Base-by-base conservation (phyloP, 768 basidiomycete species). In the Chalciporus chontae region DNA sequence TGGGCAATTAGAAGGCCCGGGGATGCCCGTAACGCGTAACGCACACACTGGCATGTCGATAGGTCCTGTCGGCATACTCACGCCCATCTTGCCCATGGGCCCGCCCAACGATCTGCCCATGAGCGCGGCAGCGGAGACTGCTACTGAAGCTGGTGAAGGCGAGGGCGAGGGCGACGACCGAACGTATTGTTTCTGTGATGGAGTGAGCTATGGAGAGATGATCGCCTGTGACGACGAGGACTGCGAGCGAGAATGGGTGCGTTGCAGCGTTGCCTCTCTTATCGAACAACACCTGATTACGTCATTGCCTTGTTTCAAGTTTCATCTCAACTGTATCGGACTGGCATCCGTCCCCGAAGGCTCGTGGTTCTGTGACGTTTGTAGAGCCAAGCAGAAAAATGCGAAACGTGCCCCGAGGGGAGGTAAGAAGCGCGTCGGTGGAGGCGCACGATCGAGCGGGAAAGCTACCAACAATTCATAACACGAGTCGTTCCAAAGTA, bases 121-220 rank as follows among this genome's bases (percentile, higher is more conserved):
- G 19, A 65, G 67, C n/a, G 71, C 64, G 21, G 71, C 73, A 4
- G 68, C 71, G 21, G 64, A 68, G 44, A 59, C 59, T 37, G 78
- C 72, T 10, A 75, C 69, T 2, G 80, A 76, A 34, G 81, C 75
- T 14, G 76, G 62, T 1, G 66, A 64, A 5, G 72, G 70, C 0
- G 88, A 84, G 37, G 87, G 77, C 5, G 78, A 77, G 41, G 76
- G 71, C 15, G 78, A 78, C 40, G 77, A 81, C 60, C 80, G 75
- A 59, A 77, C 78, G 13, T 95, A 97, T 63, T 97, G 94, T 69
- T 77, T 84, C 73, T 97, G 94, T 67, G 77, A 89, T 56, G 74
- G 86, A 15, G 77, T 83, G 52, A 92, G 90, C 61, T 94, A 86
- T 59, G 94, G 94, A 32, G 87, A 94, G 71, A 95, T 96, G 93